Evolutionary conservation across 1,284 basidiomycete species (phyloP).

Genomic region (Cryptococcus neoformans): DNA sequence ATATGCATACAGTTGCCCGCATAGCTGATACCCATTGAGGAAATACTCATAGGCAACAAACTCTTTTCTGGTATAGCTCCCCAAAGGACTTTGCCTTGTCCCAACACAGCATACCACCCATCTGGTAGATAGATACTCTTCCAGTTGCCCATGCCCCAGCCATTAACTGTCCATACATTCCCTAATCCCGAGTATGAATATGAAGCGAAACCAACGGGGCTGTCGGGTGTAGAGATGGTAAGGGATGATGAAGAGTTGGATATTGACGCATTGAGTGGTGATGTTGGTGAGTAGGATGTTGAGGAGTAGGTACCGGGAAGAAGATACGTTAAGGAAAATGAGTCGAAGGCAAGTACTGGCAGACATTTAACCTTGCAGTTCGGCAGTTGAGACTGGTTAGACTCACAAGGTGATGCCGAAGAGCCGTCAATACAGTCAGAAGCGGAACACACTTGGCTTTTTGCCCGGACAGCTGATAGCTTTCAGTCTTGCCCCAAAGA

Average conservation of each 20-base stretch:
- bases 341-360: slow-evolving; percentile 14
- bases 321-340: slow-evolving; percentile 6
- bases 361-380: not conserved
- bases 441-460: slow-evolving; percentile 20
- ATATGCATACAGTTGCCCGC: not conserved
- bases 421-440: slow-evolving; percentile 19
- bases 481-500: not conserved
- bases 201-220: slow-evolving; percentile 20
- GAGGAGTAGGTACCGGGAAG: slow-evolving; percentile 18
- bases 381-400: not conserved
- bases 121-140: slow-evolving; percentile 27
- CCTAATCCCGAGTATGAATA: slow-evolving; percentile 13
- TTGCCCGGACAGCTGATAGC: slow-evolving; percentile 9
- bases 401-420: slow-evolving; percentile 22
- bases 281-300: slow-evolving; percentile 7
- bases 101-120: slow-evolving; percentile 28
- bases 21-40: not conserved
- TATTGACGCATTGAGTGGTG: slow-evolving; percentile 18
- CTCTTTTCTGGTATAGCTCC: slow-evolving; percentile 24
- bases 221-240: slow-evolving; percentile 19
- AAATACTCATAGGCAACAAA: slow-evolving; percentile 12
- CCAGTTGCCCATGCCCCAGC: slow-evolving; percentile 16
- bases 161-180: slow-evolving; percentile 1
- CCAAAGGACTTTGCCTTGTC: slow-evolving; percentile 35
- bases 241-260: slow-evolving; percentile 1